Conservation (phyloP, 306 rosid species). For the Lathyrus oleraceus region DNA sequence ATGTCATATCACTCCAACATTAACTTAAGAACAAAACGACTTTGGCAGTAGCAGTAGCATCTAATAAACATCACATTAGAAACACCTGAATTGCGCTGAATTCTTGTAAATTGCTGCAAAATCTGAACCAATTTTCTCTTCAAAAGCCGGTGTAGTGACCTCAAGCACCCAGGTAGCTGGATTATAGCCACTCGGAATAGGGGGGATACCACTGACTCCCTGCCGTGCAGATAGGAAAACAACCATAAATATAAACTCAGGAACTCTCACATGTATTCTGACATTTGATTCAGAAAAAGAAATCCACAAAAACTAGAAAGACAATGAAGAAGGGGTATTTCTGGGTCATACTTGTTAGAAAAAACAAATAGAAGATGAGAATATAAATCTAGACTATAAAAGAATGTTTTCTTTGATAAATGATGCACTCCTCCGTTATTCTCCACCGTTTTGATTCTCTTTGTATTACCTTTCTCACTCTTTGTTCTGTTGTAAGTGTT, state of each 20-base stretch:
- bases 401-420: not conserved
- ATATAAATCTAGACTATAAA: constrained; percentile 5
- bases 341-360: not conserved
- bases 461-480: constrained; percentile 14
- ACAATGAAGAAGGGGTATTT: not conserved
- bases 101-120: constrained; percentile 60
- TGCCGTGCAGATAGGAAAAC: constrained; percentile 37
- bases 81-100: constrained; percentile 66
- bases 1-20: constrained; percentile 12
- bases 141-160: constrained; percentile 72
- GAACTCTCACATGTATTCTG: constrained; percentile 5
- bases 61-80: constrained; percentile 22
- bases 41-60: not conserved
- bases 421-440: not conserved
- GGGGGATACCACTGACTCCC: constrained; percentile 57
- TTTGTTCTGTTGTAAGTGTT: not conserved
- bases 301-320: not conserved
- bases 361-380: constrained; percentile 15
- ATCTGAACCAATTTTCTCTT: constrained; percentile 61
- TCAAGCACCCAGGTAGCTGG: constrained; percentile 98
- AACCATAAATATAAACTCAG: constrained; percentile 12
- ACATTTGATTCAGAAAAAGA: not conserved
- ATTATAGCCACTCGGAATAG: constrained; percentile 68
- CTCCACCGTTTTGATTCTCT: not conserved
- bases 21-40: not conserved